Conservation (phyloP, 129 eudicot species). For the Scalesia atractyloides region DNA sequence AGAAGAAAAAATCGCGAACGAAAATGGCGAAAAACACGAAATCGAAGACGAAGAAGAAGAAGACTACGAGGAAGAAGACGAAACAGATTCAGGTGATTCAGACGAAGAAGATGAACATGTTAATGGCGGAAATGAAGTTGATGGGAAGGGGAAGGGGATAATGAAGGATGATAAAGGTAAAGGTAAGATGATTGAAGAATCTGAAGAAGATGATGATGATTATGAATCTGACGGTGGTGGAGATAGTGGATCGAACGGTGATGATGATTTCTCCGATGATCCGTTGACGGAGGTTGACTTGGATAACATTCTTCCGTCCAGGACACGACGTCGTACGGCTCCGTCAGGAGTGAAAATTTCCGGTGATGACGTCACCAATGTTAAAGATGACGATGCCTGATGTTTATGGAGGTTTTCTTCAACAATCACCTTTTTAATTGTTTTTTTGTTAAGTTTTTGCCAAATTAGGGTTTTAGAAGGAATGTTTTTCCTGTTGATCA, state of each 20-base stretch:
- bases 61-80: slow-evolving; percentile 27
- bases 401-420: slow-evolving; percentile 25
- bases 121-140: slow-evolving; percentile 36
- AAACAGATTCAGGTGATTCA: neutral
- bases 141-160: slow-evolving; percentile 61
- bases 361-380: slow-evolving; percentile 17
- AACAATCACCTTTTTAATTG: slow-evolving; percentile 13
- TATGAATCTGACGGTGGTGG: slow-evolving; percentile 38
- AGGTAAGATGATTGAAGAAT: slow-evolving; percentile 71
- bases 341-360: slow-evolving; percentile 50
- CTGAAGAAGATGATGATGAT: slow-evolving; percentile 44
- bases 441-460: neutral
- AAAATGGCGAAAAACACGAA: slow-evolving; percentile 22
- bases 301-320: slow-evolving; percentile 87
- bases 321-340: slow-evolving; percentile 64
- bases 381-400: slow-evolving; percentile 29
- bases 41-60: slow-evolving; percentile 37
- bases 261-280: slow-evolving; percentile 77
- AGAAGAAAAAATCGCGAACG: slow-evolving; percentile 17
- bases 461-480: slow-evolving; percentile 21
- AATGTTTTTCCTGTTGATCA: slow-evolving; percentile 21
- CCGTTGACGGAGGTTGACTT: slow-evolving; percentile 89
- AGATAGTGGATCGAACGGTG: too few relatives aligned
- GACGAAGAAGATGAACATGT: slow-evolving; percentile 41
- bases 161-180: slow-evolving; percentile 71